A percentile compares a stretch with the other conserved stretches of the same genome.
Evolutionary conservation across 192 early-diverging fungal species (phyloP).

Genomic region (Coemansia sp.): DNA sequence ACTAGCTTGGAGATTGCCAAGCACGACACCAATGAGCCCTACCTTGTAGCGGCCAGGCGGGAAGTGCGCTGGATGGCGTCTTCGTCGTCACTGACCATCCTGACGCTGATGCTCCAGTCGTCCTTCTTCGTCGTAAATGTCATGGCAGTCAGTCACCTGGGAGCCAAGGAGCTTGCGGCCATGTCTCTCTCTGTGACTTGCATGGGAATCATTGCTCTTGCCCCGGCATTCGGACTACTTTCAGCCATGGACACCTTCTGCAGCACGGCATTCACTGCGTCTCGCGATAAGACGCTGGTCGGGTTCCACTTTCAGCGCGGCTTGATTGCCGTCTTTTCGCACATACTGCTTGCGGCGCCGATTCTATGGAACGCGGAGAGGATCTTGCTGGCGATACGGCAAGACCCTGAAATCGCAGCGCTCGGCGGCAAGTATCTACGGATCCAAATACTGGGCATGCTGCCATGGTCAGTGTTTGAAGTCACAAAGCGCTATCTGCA

Average conservation of each 20-base stretch:
- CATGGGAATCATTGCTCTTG: constrained; percentile 68
- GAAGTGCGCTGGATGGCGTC: constrained; percentile 39
- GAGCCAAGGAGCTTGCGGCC: constrained; percentile 70
- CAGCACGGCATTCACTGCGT: constrained; percentile 72
- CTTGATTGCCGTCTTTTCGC: constrained; percentile 70
- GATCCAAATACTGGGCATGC: constrained; percentile 70
- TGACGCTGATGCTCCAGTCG: constrained; percentile 65
- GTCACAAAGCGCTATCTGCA: constrained; percentile 85
- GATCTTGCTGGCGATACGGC: constrained; percentile 71
- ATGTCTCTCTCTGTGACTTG: constrained; percentile 74
- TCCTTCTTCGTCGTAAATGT: constrained; percentile 67
- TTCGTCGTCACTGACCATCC: constrained; percentile 36
- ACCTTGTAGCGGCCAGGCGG: constrained; percentile 19
- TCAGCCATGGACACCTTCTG: constrained; percentile 80
- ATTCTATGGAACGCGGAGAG: constrained; percentile 74
- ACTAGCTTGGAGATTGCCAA: constrained; percentile 38
- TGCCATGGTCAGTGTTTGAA: constrained; percentile 83
- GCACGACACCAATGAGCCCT: constrained; percentile 37
- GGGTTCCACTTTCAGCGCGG: constrained; percentile 82
- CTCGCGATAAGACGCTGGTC: constrained; percentile 65
- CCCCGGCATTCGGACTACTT: constrained; percentile 68
- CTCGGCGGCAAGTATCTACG: constrained; percentile 72
- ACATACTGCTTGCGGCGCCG: constrained; percentile 72
- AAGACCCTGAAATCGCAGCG: constrained; percentile 71
- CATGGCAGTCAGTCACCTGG: constrained; percentile 66